Conservation (phyloP, 2,329 filamentous ascomycete species). For the Fusarium sp. region DNA sequence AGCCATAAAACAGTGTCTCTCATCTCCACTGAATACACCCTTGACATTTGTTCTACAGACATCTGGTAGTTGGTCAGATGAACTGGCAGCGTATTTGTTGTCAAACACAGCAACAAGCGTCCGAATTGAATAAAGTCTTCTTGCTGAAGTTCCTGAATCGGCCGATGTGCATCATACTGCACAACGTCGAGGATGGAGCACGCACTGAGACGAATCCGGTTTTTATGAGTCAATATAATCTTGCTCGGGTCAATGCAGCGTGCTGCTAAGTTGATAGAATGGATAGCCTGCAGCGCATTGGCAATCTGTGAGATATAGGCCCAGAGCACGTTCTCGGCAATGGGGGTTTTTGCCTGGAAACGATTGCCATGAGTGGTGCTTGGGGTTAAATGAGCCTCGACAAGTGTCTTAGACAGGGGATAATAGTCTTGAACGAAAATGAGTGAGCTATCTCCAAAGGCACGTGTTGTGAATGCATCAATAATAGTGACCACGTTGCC, state of each 20-base stretch:
- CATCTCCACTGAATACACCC: conserved; percentile 81
- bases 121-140: conserved; percentile 90
- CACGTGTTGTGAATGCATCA: conserved; percentile 92
- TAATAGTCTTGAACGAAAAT: conserved; percentile 96
- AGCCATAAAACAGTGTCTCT: conserved; percentile 87
- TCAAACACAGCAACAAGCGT: conserved; percentile 83
- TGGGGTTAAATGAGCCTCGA: conserved; percentile 78
- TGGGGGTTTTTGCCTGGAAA: conserved; percentile 58
- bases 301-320: conserved; percentile 92
- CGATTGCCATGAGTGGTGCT: conserved; percentile 57
- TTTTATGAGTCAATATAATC: conserved; percentile 89
- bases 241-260: conserved; percentile 89
- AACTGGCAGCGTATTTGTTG: conserved; percentile 71
- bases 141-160: conserved; percentile 81
- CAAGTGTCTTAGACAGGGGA: conserved; percentile 88
- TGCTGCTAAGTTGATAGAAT: conserved; percentile 83
- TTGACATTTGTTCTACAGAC: conserved; percentile 79
- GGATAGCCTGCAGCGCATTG: conserved; percentile 87
- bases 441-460: conserved; percentile 93
- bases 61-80: conserved; percentile 72
- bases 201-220: conserved; percentile 86
- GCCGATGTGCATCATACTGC: conserved; percentile 77
- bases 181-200: conserved; percentile 92
- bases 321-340: conserved; percentile 85
- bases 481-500: conserved; percentile 86